These are phyloP conservation scores for Coniosporium tulheliwenetii DNA, from an alignment of 2,329 filamentous ascomycete species.

Conservation along the genomic window DNA sequence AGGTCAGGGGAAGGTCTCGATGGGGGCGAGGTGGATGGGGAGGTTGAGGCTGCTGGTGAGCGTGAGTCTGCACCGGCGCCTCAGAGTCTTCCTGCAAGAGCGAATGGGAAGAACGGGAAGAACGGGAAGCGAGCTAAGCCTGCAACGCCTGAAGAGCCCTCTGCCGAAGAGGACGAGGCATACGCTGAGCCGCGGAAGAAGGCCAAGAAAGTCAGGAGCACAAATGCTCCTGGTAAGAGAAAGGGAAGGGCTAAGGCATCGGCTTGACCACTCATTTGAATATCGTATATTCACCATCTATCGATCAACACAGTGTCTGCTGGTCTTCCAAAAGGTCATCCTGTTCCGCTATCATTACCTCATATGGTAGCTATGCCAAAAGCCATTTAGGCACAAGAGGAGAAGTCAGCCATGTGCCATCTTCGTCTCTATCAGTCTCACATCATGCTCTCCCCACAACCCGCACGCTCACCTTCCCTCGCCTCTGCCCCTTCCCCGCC, in stretches of 20 bases:
- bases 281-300: no score
- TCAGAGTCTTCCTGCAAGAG: background rate
- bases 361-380: no score
- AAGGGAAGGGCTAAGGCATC: background rate
- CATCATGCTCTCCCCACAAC: no score
- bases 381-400: no score
- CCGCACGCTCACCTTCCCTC: no score
- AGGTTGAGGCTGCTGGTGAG: background rate
- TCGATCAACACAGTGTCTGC: no score
- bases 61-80: background rate
- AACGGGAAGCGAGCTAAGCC: background rate
- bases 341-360: no score
- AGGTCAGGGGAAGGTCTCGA: constrained; percentile 6
- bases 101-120: background rate
- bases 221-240: background rate
- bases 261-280: no score
- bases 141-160: background rate
- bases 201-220: background rate
- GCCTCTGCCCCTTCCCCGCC: no score
- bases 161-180: background rate
- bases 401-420: no score
- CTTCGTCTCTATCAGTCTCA: no score
- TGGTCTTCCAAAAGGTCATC: no score
- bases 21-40: background rate
- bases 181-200: background rate